Base-by-base conservation (phyloP, 352 stramenopile species). In the Globisporangium nagaii region DNA sequence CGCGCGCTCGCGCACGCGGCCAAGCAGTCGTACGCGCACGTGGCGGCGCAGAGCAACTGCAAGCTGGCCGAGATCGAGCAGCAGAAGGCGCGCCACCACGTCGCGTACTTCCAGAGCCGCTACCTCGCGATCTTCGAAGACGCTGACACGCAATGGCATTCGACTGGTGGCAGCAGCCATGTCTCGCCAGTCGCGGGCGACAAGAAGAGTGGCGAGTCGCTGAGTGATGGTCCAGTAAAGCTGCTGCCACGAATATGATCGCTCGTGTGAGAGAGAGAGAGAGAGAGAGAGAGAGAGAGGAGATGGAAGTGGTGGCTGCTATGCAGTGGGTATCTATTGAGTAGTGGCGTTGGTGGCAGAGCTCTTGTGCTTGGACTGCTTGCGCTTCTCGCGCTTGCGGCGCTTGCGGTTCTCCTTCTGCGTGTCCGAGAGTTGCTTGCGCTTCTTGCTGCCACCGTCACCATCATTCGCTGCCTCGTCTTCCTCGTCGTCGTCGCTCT, bases 401-500 rank as follows among this genome's bases (percentile, higher is more conserved):
- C 76, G 75, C 58, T 92, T 93, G 27, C 79, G 79, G 37, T 68
- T 85, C 28, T 93, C 78, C 27, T 77, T 84, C 63, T 91, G 79
- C 27, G 71, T 62, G 5, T 76, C 63, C 15, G 76, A 85, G 35
- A 90, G 49, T 17, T 71, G n/a, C 45, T 89, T 89, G 40, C 75
- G 77, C 55, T 90, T 93, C 35, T 61, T 70, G 13, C 63, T 58
- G n/a, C 60, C 40, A 22, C 55, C 34, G 11, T 32, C 34, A 6
- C 31, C 45, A 17, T 39, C 34, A 1, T 56, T 53, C 0, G 36
- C 50, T 7, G 49, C 37, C 12, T 44, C 44, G 0, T 60, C 46
- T n/a, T 57, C 45, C 0, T 58, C 48, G 0, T 51, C 31, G 0
- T 59, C 44, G 0, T 54, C 31, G 1, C 15, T 54, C 22, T 36